Base-by-base conservation (phyloP, 768 basidiomycete genomes). In the Boletus subcaerulescens region DNA sequence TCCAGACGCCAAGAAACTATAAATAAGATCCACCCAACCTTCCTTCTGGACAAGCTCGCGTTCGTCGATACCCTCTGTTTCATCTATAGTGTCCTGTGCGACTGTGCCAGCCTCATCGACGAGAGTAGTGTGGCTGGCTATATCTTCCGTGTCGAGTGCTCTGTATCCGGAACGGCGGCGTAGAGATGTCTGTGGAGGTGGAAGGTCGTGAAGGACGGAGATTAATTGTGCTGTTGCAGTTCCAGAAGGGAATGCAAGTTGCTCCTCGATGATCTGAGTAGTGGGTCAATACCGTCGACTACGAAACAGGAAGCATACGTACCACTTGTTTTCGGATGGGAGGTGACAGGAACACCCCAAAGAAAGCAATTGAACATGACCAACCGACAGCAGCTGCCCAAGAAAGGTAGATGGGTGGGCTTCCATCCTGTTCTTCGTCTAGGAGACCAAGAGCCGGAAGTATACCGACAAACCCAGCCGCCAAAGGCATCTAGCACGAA, bases 321-420 rank as follows among this genome's bases (percentile, higher is more conserved):
- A 93, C 92, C 64, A 96, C 93, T 84, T 97, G 94, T 66, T 91
- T 91, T 45, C 96, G 84, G 29, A 98, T 81, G 8, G 95, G 96
- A 15, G 94, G 93, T 2, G 96, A 96, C 40, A 98, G 78, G 70
- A 98, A 96, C n/a, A 98, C 95, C 83, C 95, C 96, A 72, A 98
- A 98, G 75, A 94, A 98, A 5, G 95, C 95, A 26, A 96, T 81
- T 7, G 87, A 91, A 57, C 84, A 86, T 12, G 91, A 94, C 96
- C 96, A 98, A 5, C 79, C 82, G 20, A 94, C 75, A 20, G 91
- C 81, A 29, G 83, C 78, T 18, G 82, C 56, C 85, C 86, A 94
- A 9, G 85, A 82, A 39, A 98, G 75, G 56, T 80, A 74, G 14
- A 98, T 80, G 2, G 94, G 87, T 1, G 81, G 80, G 9, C 84